Conservation (phyloP, 768 basidiomycete species). For the Baorangia bicolor region DNA sequence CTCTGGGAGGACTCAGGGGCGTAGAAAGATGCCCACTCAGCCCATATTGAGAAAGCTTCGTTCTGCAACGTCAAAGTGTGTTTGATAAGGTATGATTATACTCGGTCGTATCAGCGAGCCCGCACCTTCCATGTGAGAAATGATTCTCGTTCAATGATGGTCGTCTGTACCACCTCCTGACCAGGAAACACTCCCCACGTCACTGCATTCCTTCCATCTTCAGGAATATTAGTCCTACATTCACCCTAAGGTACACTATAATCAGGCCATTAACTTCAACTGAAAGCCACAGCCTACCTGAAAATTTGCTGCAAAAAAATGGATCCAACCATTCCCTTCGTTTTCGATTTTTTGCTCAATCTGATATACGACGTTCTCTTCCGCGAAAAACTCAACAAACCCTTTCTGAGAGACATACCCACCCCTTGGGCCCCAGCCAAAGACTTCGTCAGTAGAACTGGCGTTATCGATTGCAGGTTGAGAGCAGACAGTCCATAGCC, state of each 20-base stretch:
- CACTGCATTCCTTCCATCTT: slow-evolving; percentile 85
- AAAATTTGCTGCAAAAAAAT: slow-evolving; percentile 83
- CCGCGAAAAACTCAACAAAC: slow-evolving; percentile 95
- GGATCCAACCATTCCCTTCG: slow-evolving; percentile 64
- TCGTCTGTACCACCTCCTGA: slow-evolving; percentile 93
- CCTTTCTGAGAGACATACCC: slow-evolving; percentile 98
- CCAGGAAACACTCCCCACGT: slow-evolving; percentile 99
- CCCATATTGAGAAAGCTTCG: slow-evolving; percentile 95
- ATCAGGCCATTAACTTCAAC: background rate
- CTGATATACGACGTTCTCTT: slow-evolving; percentile 50
- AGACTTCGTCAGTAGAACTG: slow-evolving; percentile 67
- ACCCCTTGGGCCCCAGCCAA: slow-evolving; percentile 91
- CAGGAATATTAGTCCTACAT: slow-evolving; percentile 72
- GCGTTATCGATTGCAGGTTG: slow-evolving; percentile 91
- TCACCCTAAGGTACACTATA: slow-evolving; percentile 55
- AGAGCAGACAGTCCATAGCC: slow-evolving; percentile 96
- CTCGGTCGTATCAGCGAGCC: background rate
- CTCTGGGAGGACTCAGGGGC: slow-evolving; percentile 73
- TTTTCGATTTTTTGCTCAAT: slow-evolving; percentile 58
- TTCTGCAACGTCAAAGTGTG: slow-evolving; percentile 51
- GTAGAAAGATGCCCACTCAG: slow-evolving; percentile 89
- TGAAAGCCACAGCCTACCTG: slow-evolving; percentile 44
- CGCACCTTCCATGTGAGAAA: slow-evolving; percentile 96
- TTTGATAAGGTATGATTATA: background rate
- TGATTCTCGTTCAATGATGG: slow-evolving; percentile 92